These are phyloP conservation scores for Epichloe glyceriae DNA, from an alignment of 2,329 filamentous ascomycete genomes.

Conservation along the genomic window DNA sequence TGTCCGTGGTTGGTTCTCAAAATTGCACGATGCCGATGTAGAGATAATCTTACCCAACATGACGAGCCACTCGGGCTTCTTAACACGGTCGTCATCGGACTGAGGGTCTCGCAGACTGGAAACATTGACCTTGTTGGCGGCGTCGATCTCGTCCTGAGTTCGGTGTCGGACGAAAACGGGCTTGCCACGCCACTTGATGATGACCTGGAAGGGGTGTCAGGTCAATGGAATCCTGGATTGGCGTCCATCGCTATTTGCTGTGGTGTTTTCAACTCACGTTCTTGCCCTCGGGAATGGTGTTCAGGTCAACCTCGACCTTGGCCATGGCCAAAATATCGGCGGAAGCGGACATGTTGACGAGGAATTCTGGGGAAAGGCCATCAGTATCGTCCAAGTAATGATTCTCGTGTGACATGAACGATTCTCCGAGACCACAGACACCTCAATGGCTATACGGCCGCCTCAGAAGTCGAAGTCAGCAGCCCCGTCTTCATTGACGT, in stretches of 20 bases:
- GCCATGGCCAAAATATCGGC: conserved; percentile 97
- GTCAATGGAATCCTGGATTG: not conserved
- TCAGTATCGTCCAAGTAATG: conserved; percentile 17
- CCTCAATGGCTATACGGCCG: conserved; percentile 15
- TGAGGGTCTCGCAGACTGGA: conserved; percentile 81
- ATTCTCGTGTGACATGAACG: not conserved
- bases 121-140: conserved; percentile 82
- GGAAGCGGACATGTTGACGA: conserved; percentile 99
- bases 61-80: conserved; percentile 97
- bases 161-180: conserved; percentile 99
- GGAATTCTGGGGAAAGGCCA: conserved; percentile 60
- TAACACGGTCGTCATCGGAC: conserved; percentile 79
- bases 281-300: conserved; percentile 94
- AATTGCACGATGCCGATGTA: not conserved
- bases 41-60: conserved; percentile 63
- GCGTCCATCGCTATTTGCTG: not conserved
- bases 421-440: conserved; percentile 3
- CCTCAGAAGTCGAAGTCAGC: not conserved
- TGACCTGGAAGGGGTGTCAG: conserved; percentile 47
- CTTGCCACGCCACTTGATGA: conserved; percentile 99
- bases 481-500: conserved; percentile 25
- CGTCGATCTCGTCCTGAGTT: conserved; percentile 81
- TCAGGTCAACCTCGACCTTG: conserved; percentile 96
- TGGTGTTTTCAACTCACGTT: conserved; percentile 52
- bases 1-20: not conserved